phyloP scores from a whole-genome alignment of 768 basidiomycete species.

The Tylopilus intermedius region DNA sequence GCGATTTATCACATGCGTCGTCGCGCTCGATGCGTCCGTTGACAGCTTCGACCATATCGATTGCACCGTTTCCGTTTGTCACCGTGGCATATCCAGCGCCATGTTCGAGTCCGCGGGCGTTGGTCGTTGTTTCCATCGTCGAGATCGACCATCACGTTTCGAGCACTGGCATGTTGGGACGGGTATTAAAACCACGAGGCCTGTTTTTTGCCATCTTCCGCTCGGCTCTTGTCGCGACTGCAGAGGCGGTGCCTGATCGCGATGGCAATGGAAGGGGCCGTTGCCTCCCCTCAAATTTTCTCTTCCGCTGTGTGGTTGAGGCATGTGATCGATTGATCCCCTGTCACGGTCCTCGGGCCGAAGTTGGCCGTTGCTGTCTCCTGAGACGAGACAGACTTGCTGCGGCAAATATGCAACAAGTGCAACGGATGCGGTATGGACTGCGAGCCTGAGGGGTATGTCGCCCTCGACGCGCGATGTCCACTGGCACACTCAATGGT shows the following conservation, averaged over 20 bases:
- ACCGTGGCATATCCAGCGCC: neutral
- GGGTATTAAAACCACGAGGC: conserved; percentile 5
- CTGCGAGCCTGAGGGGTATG: neutral
- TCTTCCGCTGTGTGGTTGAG: neutral
- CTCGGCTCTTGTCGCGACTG: neutral
- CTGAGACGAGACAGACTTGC: neutral
- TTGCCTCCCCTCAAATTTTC: neutral
- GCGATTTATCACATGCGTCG: neutral
- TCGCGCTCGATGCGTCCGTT: neutral
- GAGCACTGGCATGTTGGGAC: neutral
- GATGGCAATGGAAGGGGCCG: conserved; percentile 11
- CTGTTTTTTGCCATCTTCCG: neutral
- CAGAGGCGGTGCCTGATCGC: conserved; percentile 12
- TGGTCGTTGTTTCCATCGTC: neutral
- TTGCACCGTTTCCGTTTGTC: neutral
- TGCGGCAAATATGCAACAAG: neutral
- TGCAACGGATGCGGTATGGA: neutral
- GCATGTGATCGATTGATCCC: neutral
- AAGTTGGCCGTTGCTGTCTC: neutral
- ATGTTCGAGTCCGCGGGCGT: neutral
- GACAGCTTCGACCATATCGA: neutral
- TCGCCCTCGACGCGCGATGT: neutral
- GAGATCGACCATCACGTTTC: conserved; percentile 1
- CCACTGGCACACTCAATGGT: neutral
- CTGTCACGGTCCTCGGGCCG: too few relatives aligned